These are phyloP conservation scores for Omphalea diandra DNA, from an alignment of 441 rosid species.

Conservation along the genomic window DNA sequence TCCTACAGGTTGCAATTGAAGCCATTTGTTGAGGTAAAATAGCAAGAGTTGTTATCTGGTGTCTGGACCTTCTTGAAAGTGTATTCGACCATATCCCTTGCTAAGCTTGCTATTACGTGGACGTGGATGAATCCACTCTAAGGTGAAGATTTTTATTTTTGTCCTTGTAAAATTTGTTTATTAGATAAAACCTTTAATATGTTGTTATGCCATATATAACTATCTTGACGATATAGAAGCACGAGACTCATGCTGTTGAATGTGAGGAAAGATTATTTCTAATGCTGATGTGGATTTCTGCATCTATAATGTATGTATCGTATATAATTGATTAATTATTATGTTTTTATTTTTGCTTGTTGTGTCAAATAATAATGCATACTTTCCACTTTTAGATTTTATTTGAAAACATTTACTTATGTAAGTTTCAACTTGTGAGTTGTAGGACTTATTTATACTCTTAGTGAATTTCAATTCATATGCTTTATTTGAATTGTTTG, in stretches of 20 bases:
- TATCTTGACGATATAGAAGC: constrained; percentile 82
- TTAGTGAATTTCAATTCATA: not conserved
- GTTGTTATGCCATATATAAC: constrained; percentile 44
- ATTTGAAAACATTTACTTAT: not conserved
- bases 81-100: constrained; percentile 76
- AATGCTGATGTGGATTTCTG: constrained; percentile 94
- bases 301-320: constrained; percentile 64
- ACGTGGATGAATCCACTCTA: constrained; percentile 83
- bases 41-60: constrained; percentile 80
- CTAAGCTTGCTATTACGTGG: constrained; percentile 89
- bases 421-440: not conserved
- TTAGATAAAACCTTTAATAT: constrained; percentile 3
- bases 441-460: not conserved
- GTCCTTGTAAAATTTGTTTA: not conserved
- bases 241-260: constrained; percentile 91
- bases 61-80: constrained; percentile 82
- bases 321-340: not conserved
- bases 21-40: constrained; percentile 90
- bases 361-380: not conserved
- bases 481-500: not conserved
- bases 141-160: constrained; percentile 40
- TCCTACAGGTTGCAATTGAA: constrained; percentile 94
- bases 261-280: constrained; percentile 66
- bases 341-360: not conserved
- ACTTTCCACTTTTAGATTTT: not conserved